Evolutionary conservation across 306 rosid genomes (phyloP).

Genomic region (Cyclanthera cordifolia): DNA sequence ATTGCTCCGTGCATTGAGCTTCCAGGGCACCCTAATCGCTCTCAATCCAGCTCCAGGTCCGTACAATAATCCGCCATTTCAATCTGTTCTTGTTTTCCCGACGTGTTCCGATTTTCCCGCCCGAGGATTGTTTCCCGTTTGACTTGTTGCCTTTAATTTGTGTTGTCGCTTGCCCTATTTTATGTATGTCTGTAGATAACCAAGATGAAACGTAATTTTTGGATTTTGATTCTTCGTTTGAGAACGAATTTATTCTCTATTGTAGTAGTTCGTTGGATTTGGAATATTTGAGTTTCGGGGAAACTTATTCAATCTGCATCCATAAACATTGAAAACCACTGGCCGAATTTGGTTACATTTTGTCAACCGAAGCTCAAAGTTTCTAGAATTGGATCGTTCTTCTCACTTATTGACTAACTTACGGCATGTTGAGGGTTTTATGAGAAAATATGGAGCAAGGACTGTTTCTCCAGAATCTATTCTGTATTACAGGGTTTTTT

Average conservation of each 20-base stretch:
- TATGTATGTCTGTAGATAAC: neutral
- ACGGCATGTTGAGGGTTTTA: neutral
- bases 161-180: neutral
- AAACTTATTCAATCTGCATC: neutral
- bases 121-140: neutral
- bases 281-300: neutral
- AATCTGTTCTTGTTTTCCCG: neutral
- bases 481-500: no score
- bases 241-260: neutral
- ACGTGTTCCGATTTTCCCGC: neutral
- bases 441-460: neutral
- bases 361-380: neutral
- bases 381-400: neutral
- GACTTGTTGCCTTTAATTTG: neutral
- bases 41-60: slow-evolving; percentile 30
- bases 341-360: neutral
- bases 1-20: slow-evolving; percentile 6
- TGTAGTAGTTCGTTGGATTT: neutral
- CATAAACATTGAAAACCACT: no score
- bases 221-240: neutral
- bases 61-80: neutral
- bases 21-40: slow-evolving; percentile 11
- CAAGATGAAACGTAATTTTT: neutral
- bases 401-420: neutral
- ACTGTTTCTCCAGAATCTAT: neutral